A percentile compares a stretch with the other conserved stretches of the same genome.
phyloP scores from a whole-genome alignment of 75 land plant genomes.

The Larix kaempferi region DNA sequence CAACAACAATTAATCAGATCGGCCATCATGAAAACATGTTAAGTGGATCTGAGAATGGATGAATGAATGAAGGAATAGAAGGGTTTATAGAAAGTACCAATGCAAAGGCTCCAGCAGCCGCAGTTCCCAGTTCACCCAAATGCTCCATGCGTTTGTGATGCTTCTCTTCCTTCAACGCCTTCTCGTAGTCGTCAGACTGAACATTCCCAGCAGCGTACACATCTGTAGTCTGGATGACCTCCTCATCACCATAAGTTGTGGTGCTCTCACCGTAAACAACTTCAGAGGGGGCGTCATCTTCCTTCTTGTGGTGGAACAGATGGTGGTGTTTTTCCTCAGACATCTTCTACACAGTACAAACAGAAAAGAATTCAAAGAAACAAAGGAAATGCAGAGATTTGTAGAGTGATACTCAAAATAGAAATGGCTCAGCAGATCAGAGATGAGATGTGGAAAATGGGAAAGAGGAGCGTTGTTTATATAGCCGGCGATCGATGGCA shows the following conservation, averaged over 20 bases:
- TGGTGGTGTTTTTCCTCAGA: not conserved
- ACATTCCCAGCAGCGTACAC: not conserved
- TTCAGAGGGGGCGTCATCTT: not conserved
- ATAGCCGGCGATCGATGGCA: no score
- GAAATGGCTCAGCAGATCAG: no score
- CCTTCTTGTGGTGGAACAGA: not conserved
- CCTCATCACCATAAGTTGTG: not conserved
- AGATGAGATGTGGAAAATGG: no score
- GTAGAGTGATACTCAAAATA: no score
- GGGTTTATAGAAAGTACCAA: constrained; percentile 12
- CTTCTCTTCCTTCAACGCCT: constrained; percentile 19
- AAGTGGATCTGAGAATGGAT: not conserved
- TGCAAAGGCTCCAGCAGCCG: constrained; percentile 32
- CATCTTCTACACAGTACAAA: not conserved
- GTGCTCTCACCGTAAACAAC: no score
- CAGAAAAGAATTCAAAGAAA: no score
- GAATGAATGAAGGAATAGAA: not conserved
- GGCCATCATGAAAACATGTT: not conserved
- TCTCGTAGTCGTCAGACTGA: not conserved
- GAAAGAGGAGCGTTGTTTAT: no score
- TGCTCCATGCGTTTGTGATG: constrained; percentile 18
- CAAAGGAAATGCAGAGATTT: no score
- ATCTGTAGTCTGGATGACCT: not conserved
- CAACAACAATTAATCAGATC: no score
- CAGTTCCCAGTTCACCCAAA: constrained; percentile 12